phyloP scores from a whole-genome alignment of 192 early-diverging fungal genomes.

The Helicostylum pulchrum region DNA sequence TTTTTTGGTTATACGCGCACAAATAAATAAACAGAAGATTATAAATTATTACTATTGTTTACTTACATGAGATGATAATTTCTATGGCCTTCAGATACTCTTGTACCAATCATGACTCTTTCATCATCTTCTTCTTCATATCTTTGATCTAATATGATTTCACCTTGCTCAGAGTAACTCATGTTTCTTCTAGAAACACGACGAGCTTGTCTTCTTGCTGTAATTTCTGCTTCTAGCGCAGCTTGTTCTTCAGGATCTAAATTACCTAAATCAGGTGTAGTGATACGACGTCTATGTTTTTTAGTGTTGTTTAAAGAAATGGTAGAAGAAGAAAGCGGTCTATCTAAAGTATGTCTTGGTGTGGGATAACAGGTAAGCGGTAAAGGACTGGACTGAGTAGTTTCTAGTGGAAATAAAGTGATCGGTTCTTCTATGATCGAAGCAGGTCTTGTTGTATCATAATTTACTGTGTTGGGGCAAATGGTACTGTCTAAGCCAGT shows the following conservation, averaged over 20 bases:
- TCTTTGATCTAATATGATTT: not conserved
- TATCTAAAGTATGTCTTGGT: no score
- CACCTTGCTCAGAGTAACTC: conserved; percentile 13
- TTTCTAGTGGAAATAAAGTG: conserved; percentile 1
- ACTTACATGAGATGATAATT: conserved; percentile 90
- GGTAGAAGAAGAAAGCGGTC: no score
- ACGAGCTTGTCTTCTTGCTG: conserved; percentile 38
- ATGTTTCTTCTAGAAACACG: conserved; percentile 39
- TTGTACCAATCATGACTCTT: conserved; percentile 66
- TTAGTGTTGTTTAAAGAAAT: no score
- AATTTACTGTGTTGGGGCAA: not conserved
- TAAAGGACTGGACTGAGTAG: conserved; percentile 1
- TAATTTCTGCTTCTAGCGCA: conserved; percentile 42
- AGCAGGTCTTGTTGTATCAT: no score
- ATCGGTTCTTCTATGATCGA: not conserved
- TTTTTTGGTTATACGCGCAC: no score
- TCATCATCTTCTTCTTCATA: conserved; percentile 44
- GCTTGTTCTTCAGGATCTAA: conserved; percentile 35
- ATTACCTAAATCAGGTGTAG: conserved; percentile 34
- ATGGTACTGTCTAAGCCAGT: not conserved
- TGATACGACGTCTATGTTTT: not conserved
- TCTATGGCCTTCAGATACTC: conserved; percentile 89
- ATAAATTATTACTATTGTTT: not conserved
- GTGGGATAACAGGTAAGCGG: not conserved
- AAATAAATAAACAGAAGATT: conserved; percentile 39